phyloP scores from a whole-genome alignment of 2,329 filamentous ascomycete genomes.

The Trichothecium sympodiale region DNA sequence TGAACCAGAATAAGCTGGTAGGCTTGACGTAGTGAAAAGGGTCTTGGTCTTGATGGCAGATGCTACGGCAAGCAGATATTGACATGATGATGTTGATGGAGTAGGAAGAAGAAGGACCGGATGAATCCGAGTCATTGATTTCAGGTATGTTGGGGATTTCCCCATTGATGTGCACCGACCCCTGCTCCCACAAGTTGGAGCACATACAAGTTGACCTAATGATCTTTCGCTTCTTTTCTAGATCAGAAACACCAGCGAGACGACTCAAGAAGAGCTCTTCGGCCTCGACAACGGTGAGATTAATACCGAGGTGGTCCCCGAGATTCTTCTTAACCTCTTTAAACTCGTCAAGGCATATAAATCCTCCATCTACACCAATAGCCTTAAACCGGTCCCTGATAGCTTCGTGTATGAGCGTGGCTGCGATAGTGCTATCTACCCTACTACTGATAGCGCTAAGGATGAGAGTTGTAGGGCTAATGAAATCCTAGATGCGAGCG shows the following conservation, averaged over 20 bases:
- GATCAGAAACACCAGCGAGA: slow-evolving; percentile 64
- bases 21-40: too few species aligned
- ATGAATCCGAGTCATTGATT: too few species aligned
- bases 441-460: slow-evolving; percentile 56
- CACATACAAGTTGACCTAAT: slow-evolving; percentile 56
- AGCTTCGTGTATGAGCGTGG: slow-evolving; percentile 74
- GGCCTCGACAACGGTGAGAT: slow-evolving; percentile 78
- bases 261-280: slow-evolving; percentile 64
- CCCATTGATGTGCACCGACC: too few species aligned
- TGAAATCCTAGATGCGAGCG: slow-evolving; percentile 64
- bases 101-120: too few species aligned
- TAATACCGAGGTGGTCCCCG: slow-evolving; percentile 71
- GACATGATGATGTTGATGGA: too few species aligned
- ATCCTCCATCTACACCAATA: slow-evolving; percentile 28
- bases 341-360: slow-evolving; percentile 80
- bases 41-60: too few species aligned
- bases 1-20: too few species aligned
- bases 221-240: slow-evolving; percentile 84
- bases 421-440: slow-evolving; percentile 82
- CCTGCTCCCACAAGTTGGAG: not conserved
- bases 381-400: slow-evolving; percentile 79
- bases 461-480: slow-evolving; percentile 74
- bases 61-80: too few species aligned
- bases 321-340: slow-evolving; percentile 72
- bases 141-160: too few species aligned